These are phyloP conservation scores for Piromyces sp. DNA, from an alignment of 192 early-diverging fungal genomes.

Conservation along the genomic window DNA sequence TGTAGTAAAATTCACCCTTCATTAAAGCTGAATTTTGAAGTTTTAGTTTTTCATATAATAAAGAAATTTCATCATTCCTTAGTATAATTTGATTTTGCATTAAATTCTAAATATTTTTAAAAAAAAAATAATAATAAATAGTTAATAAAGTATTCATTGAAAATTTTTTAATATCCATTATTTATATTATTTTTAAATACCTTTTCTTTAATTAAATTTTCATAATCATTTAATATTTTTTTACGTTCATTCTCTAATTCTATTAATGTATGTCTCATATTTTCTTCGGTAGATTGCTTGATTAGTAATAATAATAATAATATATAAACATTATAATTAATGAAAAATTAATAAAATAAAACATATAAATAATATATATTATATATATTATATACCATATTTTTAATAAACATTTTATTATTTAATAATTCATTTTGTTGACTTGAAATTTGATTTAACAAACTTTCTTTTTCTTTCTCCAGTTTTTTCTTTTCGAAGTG, in stretches of 20 bases:
- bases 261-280: conserved; percentile 33
- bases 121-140: no score
- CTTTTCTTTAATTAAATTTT: conserved; percentile 36
- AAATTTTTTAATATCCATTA: no score
- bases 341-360: no score
- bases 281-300: conserved; percentile 20
- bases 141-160: no score
- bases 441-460: conserved; percentile 28
- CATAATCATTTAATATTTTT: conserved; percentile 35
- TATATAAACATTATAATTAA: no score
- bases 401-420: background rate
- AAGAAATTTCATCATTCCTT: conserved; percentile 36
- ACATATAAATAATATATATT: no score
- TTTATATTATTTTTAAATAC: conserved; percentile 9
- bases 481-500: conserved; percentile 38
- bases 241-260: conserved; percentile 26
- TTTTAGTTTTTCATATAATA: conserved; percentile 45
- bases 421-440: conserved; percentile 22
- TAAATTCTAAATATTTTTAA: background rate
- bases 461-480: conserved; percentile 41
- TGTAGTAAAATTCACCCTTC: conserved; percentile 42
- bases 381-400: background rate
- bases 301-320: background rate
- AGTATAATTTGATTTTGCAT: conserved; percentile 26
- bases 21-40: conserved; percentile 38